Base-by-base conservation (phyloP, 2,329 filamentous ascomycete genomes). In the Chaetomiaceae sp. region DNA sequence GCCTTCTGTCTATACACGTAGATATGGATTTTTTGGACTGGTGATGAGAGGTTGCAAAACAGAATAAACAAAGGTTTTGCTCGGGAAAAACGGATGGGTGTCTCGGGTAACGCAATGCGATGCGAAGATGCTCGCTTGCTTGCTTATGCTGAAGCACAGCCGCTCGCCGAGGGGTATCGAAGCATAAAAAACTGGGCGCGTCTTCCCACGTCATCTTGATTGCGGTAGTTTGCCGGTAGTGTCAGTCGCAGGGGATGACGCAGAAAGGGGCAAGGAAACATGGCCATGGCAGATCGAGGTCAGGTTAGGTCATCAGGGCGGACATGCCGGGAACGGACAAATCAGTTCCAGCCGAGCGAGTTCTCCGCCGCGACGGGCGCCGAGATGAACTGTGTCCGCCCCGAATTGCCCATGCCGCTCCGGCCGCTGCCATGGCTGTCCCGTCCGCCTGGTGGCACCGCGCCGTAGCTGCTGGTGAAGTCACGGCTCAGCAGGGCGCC, bases 361-460 rank as follows among this genome's bases (percentile, higher is more conserved):
- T 96, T 96, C 75, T 95, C 90, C 3, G 90, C 87, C 70, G 91
- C 91, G 58, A 96, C 87, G 3, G 91, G 91, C 30, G 89, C 89
- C 57, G 89, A 95, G 68, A 96, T 96, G 71, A 86, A 77, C 38
- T 78, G 77, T 3, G 78, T 81, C 43, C 80, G 75, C 20, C 71
- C 78, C 34, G 78, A 81, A 69, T 75, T 75, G 62, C 73, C 73
- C 68, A 72, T 75, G 48, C 74, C 76, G 62, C 77, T 76, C 53
- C 73, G 70, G 4, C 66, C 67, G 47, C 74, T 75, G 56, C 86
- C 87, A 25, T 86, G 82, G 63, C 81, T 84, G 67, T 83, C 77
- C 51, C 72, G 74, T 21, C 70, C 78, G 32, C 57, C 58, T 9
- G 54, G 73, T 55, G 72, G 68, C 54, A 71, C 70, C 41, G 72